Evolutionary conservation across 2,329 filamentous ascomycete species (phyloP), one percentile per base, ranked within the genome.

Genomic region (Fusarium torulosum): DNA sequence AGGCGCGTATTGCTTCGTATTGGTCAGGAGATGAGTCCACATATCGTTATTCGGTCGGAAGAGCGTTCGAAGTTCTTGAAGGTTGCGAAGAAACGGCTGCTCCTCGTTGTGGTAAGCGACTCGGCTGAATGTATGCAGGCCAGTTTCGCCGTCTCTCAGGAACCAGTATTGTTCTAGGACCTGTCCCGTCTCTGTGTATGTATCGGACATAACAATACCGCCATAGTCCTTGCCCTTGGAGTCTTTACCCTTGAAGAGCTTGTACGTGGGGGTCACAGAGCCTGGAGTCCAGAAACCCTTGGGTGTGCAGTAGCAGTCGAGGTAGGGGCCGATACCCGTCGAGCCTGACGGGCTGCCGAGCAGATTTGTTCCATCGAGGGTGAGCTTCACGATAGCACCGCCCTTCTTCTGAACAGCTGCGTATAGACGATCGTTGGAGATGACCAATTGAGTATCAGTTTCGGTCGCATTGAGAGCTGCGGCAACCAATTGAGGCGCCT

Each of bases 131-230:
- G 83, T 84, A 70, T 90, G 88, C 35, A 90, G 74, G 0, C 88
- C 88, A 0, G 88, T 89, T 73, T 90, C 88, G 2, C 84, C 84
- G 43, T 88, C 86, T 13, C 85, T 79, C 4, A 90, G 76, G 67
- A 90, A 90, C 85, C 86, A 90, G 74, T 89, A 90, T 70, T 90
- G 87, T 69, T 90, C 83, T 17, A 90, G 78, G 7, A 84, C 71
- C 70, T 90, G 86, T 3, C 86, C 86, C 0, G 87, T 89, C 1
- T 81, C 78, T 0, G 82, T 79, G 70, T 88, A 89, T 0, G 81
- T 84, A 59, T 90, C 86, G 45, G 83, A 85, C 81, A 90, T 85
- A 41, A 85, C 80, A 31, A 89, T 83, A 3, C 87, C 87, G 5
- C 82, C 87, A 72, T 88, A 90, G 7, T 80, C 72, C 0, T 81